A percentile compares a stretch with the other conserved stretches of the same genome.
phyloP scores from a whole-genome alignment of 2,329 filamentous ascomycete species.

The Pseudogymnoascus sp. region DNA sequence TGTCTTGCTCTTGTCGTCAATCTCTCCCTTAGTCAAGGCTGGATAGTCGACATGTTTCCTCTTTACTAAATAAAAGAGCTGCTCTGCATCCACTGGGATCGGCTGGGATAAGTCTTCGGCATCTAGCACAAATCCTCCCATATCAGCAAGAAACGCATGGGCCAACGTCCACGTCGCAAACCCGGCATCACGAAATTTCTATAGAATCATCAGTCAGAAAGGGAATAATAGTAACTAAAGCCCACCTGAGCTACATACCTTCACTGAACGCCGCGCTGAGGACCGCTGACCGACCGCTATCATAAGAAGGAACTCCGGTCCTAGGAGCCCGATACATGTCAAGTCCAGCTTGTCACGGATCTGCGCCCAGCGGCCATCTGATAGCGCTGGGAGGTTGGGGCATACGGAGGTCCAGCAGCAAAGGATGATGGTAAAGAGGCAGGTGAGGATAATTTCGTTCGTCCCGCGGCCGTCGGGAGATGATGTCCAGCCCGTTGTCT shows the following conservation, averaged over 20 bases:
- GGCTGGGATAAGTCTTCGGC: slow-evolving; percentile 20
- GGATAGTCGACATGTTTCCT: slow-evolving; percentile 26
- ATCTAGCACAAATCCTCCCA: slow-evolving; percentile 32
- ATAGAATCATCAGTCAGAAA: neutral
- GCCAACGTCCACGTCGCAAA: slow-evolving; percentile 29
- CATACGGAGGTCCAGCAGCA: slow-evolving; percentile 34
- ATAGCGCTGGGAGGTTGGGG: slow-evolving; percentile 29
- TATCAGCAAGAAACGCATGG: slow-evolving; percentile 35
- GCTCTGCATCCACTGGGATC: slow-evolving; percentile 32
- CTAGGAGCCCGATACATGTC: slow-evolving; percentile 29
- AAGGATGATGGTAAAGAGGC: slow-evolving; percentile 32
- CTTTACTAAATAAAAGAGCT: slow-evolving; percentile 27
- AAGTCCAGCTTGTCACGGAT: slow-evolving; percentile 28
- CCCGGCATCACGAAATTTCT: slow-evolving; percentile 13
- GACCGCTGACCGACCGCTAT: slow-evolving; percentile 29
- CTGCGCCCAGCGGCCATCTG: slow-evolving; percentile 26
- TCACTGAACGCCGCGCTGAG: slow-evolving; percentile 28
- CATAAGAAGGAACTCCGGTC: slow-evolving; percentile 31
- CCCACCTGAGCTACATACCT: slow-evolving; percentile 11
- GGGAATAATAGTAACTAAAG: neutral
- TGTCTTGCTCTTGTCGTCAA: slow-evolving; percentile 26
- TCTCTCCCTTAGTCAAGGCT: slow-evolving; percentile 18
- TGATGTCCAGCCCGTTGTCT: slow-evolving; percentile 28
- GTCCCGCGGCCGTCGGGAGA: slow-evolving; percentile 31
- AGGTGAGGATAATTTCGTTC: slow-evolving; percentile 33